These are phyloP conservation scores for Aureobasidium uvarum DNA, from an alignment of 2,329 filamentous ascomycete genomes.

Conservation along the genomic window DNA sequence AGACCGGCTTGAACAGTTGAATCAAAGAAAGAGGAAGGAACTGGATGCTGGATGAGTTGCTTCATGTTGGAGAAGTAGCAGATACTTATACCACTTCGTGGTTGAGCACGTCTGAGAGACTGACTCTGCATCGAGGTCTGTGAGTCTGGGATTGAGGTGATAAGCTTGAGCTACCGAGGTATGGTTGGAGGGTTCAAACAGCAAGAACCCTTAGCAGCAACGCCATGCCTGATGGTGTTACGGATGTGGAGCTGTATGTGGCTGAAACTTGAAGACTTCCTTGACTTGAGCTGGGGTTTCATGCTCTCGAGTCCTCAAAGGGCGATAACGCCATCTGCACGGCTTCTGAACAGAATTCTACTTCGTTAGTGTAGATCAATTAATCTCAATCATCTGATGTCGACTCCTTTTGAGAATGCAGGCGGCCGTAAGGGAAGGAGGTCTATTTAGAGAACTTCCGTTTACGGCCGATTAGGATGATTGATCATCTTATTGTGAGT, in stretches of 20 bases:
- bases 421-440: neutral
- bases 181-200: conserved; percentile 9
- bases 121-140: neutral
- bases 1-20: conserved; percentile 25
- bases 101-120: neutral
- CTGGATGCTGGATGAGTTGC: conserved; percentile 18
- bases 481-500: conserved; percentile 10
- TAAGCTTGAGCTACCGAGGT: conserved; percentile 10
- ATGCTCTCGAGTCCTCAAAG: neutral
- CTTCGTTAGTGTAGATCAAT: neutral
- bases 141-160: neutral
- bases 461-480: neutral
- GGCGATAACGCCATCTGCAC: conserved; percentile 17
- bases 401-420: neutral
- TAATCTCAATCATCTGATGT: neutral
- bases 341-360: neutral
- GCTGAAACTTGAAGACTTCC: conserved; percentile 14
- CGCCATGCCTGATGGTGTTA: conserved; percentile 11
- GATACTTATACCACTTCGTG: conserved; percentile 20
- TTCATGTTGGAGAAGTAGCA: conserved; percentile 5
- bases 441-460: conserved; percentile 1
- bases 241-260: conserved; percentile 5
- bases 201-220: neutral
- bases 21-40: neutral
- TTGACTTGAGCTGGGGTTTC: neutral